These are phyloP conservation scores for Candida tropicalis DNA, from an alignment of 1,139 yeast species.

Conservation along the genomic window DNA sequence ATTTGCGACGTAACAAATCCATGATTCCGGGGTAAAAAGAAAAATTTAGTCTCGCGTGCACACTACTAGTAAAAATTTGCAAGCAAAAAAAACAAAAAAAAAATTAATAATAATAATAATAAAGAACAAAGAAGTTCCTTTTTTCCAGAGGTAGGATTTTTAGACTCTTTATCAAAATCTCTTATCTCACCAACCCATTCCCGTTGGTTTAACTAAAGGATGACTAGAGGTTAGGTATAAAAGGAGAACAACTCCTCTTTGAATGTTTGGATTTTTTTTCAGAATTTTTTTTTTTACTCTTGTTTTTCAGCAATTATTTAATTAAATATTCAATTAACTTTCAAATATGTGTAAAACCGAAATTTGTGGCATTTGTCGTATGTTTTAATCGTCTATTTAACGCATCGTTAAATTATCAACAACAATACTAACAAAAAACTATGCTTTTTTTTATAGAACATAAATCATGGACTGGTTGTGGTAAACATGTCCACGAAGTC, in stretches of 20 bases:
- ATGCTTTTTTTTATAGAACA: conserved; percentile 16
- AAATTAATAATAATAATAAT: too few relatives aligned
- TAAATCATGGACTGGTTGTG: conserved; percentile 44
- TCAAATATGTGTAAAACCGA: conserved; percentile 36
- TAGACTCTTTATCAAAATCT: conserved; percentile 3
- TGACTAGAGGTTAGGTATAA: background rate
- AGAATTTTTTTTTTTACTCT: conserved; percentile 1
- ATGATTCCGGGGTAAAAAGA: background rate
- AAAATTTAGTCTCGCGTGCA: background rate
- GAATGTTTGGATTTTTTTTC: background rate
- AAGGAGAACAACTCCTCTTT: too few relatives aligned
- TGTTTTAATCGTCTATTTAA: conserved; percentile 18
- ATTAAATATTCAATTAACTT: conserved; percentile 1
- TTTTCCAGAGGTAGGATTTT: background rate
- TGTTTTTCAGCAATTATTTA: background rate
- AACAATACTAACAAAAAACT: conserved; percentile 3
- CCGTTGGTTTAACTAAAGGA: too few relatives aligned
- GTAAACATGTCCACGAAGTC: conserved; percentile 31
- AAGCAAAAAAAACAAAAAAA: background rate
- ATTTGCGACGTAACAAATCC: background rate
- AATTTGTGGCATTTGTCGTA: conserved; percentile 39
- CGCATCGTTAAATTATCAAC: conserved; percentile 11
- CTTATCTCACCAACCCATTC: background rate
- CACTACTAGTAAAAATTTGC: background rate
- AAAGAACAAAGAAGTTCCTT: too few relatives aligned